Evolutionary conservation across 2,329 filamentous ascomycete genomes (phyloP).

Genomic region (Nothophaeocryptopus gaeumannii): DNA sequence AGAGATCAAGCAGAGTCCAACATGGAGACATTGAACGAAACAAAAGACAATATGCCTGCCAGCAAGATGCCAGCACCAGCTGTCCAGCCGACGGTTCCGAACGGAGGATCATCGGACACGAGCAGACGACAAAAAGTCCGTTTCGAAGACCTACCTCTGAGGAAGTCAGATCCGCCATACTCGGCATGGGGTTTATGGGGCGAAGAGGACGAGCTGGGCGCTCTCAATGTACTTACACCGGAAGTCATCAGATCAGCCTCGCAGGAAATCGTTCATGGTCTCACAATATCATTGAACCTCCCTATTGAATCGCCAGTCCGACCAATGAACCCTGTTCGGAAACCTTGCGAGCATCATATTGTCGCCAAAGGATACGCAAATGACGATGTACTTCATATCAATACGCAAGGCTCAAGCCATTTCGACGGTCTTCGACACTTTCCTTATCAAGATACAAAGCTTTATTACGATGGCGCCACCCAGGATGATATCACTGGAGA

Average conservation of each 20-base stretch:
- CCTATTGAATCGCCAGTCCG: slow-evolving; percentile 54
- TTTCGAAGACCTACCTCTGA: no score
- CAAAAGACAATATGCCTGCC: no score
- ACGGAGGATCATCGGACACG: no score
- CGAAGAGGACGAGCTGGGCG: slow-evolving; percentile 56
- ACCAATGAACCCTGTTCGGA: slow-evolving; percentile 52
- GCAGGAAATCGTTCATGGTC: slow-evolving; percentile 53
- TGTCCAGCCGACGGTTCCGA: no score
- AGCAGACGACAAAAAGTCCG: no score
- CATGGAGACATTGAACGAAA: no score
- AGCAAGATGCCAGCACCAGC: no score
- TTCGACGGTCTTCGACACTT: slow-evolving; percentile 55
- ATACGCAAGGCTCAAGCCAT: slow-evolving; percentile 25
- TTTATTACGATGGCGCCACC: slow-evolving; percentile 36
- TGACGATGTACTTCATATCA: slow-evolving; percentile 55
- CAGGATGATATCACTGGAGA: slow-evolving; percentile 38
- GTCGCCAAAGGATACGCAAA: slow-evolving; percentile 50
- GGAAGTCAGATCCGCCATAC: no score
- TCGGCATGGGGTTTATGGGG: slow-evolving; percentile 18
- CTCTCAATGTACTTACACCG: slow-evolving; percentile 59
- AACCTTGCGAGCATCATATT: slow-evolving; percentile 36
- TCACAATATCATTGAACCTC: slow-evolving; percentile 59
- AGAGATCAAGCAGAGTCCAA: no score
- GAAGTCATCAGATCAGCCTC: slow-evolving; percentile 51
- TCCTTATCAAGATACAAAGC: slow-evolving; percentile 45